These are phyloP conservation scores for Blechomonas ayalai DNA, from an alignment of 208 protist species.

Conservation along the genomic window DNA sequence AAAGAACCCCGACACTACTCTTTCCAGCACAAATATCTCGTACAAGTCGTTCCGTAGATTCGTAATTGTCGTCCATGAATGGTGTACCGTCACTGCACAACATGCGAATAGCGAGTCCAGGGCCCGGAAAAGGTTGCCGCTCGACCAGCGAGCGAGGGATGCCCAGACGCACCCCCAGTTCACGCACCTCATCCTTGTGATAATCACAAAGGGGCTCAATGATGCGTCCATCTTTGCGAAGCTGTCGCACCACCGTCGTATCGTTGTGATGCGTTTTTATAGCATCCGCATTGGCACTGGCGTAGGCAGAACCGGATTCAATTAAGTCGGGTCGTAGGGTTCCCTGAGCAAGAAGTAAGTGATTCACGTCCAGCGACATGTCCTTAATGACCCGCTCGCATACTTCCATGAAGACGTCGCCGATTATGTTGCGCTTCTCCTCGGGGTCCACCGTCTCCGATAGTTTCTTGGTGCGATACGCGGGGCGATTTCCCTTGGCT, in stretches of 20 bases:
- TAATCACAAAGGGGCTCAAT: slow-evolving; percentile 96
- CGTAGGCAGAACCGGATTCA: slow-evolving; percentile 88
- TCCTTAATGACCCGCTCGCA: slow-evolving; percentile 68
- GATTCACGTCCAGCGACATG: slow-evolving; percentile 51
- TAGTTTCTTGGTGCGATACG: slow-evolving; percentile 57
- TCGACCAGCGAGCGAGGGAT: slow-evolving; percentile 90
- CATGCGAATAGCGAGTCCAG: slow-evolving; percentile 96
- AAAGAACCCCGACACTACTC: background rate
- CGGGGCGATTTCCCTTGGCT: slow-evolving; percentile 24
- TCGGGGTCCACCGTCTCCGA: slow-evolving; percentile 74
- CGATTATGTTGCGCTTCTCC: slow-evolving; percentile 97
- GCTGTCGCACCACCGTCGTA: slow-evolving; percentile 89
- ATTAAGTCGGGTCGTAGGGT: slow-evolving; percentile 97
- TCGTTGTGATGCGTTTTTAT: slow-evolving; percentile 99
- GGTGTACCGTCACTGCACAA: slow-evolving; percentile 85
- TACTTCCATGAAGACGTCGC: slow-evolving; percentile 96
- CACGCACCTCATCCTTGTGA: slow-evolving; percentile 98
- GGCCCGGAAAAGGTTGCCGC: slow-evolving; percentile 95
- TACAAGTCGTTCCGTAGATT: slow-evolving; percentile 28
- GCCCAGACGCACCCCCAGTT: slow-evolving; percentile 90
- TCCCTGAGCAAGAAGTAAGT: slow-evolving; percentile 89
- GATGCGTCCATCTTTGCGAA: slow-evolving; percentile 91
- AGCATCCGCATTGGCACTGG: slow-evolving; percentile 80
- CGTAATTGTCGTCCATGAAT: slow-evolving; percentile 38
- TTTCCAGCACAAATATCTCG: slow-evolving; percentile 15